Percentiles rank a stretch among this genome's conserved stretches.
These are phyloP conservation scores for Barnettozyma siamensis DNA, from an alignment of 805 yeast genomes.

Conservation along the genomic window DNA sequence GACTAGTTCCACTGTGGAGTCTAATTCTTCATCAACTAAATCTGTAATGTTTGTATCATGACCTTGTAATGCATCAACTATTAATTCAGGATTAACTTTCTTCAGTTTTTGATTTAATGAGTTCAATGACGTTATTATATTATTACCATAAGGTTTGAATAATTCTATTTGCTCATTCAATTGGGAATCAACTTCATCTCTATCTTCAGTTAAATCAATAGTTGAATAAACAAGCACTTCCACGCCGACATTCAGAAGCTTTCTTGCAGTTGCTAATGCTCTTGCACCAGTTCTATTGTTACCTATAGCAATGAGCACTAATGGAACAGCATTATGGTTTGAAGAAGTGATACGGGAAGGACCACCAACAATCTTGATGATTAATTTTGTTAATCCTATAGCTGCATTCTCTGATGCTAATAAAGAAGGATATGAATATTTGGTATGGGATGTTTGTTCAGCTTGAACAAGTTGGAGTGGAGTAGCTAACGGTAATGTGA, in stretches of 20 bases:
- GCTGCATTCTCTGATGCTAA: slow-evolving; percentile 62
- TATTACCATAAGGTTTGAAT: slow-evolving; percentile 66
- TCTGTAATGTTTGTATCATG: slow-evolving; percentile 66
- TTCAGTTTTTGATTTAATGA: slow-evolving; percentile 31
- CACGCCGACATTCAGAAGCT: slow-evolving; percentile 66
- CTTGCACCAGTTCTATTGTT: slow-evolving; percentile 68
- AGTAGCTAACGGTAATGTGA: slow-evolving; percentile 54
- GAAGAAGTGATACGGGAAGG: slow-evolving; percentile 51
- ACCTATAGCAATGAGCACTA: slow-evolving; percentile 42
- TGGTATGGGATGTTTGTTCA: slow-evolving; percentile 52
- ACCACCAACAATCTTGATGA: slow-evolving; percentile 65
- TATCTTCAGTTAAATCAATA: slow-evolving; percentile 3
- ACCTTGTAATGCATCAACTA: slow-evolving; percentile 83
- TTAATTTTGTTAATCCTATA: slow-evolving; percentile 53
- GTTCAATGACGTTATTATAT: slow-evolving; percentile 30
- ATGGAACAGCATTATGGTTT: slow-evolving; percentile 78
- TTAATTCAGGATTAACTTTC: slow-evolving; percentile 63
- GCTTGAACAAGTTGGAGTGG: slow-evolving; percentile 77
- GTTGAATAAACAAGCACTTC: slow-evolving; percentile 43
- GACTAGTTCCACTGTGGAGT: slow-evolving; percentile 40
- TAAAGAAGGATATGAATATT: slow-evolving; percentile 42
- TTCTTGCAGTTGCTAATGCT: slow-evolving; percentile 76
- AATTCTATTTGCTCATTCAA: slow-evolving; percentile 47
- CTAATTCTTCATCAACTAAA: slow-evolving; percentile 35
- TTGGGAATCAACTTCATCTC: slow-evolving; percentile 15